These are phyloP conservation scores for Entomortierella parvispora DNA, from an alignment of 192 early-diverging fungal species.

Conservation along the genomic window DNA sequence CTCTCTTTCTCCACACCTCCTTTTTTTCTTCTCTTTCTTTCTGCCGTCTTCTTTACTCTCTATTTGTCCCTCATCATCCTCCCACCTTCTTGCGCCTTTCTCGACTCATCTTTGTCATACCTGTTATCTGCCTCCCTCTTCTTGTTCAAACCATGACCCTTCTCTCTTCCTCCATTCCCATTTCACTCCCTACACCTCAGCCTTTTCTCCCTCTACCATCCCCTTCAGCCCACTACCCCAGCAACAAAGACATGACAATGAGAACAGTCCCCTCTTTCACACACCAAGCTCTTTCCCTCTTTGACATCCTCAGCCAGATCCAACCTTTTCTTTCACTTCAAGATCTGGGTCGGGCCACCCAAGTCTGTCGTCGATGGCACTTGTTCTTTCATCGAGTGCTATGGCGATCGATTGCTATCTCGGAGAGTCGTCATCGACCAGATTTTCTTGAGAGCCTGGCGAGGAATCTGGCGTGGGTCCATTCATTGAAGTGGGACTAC, in stretches of 20 bases:
- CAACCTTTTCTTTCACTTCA: not conserved
- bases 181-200: not conserved
- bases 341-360: constrained; percentile 12
- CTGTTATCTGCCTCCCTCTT: no score
- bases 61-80: not conserved
- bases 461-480: constrained; percentile 6
- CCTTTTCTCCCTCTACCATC: not conserved
- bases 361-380: constrained; percentile 16
- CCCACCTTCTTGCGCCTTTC: not conserved
- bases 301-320: constrained; percentile 20
- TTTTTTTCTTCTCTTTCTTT: constrained; percentile 9
- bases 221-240: not conserved
- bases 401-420: constrained; percentile 16
- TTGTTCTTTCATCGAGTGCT: constrained; percentile 1
- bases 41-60: not conserved
- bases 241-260: not conserved
- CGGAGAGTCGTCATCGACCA: constrained; percentile 7
- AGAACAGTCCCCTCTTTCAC: not conserved
- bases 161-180: not conserved
- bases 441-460: constrained; percentile 7
- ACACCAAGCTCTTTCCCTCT: not conserved
- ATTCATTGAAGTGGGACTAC: constrained; percentile 16
- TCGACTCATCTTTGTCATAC: not conserved
- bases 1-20: constrained; percentile 4
- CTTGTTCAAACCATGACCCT: not conserved